These are phyloP conservation scores for Neospora caninum DNA, from an alignment of 169 alveolate genomes.

Conservation along the genomic window DNA sequence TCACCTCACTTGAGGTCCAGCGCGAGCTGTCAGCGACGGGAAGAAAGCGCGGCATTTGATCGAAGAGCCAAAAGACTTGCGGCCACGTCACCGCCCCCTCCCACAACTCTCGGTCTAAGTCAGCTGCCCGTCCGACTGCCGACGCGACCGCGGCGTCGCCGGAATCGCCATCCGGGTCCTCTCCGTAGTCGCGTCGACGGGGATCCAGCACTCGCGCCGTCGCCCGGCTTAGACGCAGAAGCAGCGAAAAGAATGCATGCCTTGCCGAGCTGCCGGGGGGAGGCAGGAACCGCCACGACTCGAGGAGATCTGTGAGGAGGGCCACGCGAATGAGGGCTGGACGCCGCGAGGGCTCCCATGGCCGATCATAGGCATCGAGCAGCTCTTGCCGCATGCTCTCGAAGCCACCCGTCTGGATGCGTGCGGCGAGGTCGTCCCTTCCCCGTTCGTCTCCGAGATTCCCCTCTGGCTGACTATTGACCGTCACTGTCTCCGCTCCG, in stretches of 20 bases:
- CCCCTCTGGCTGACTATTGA: too few species aligned
- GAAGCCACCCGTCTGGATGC: too few species aligned
- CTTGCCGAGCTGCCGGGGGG: not conserved
- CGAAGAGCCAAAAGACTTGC: conserved; percentile 18
- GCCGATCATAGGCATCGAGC: not conserved
- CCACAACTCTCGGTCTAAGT: not conserved
- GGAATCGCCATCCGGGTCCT: not conserved
- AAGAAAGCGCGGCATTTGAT: not conserved
- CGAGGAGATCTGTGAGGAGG: not conserved
- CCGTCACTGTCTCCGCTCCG: too few species aligned
- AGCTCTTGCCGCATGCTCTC: too few species aligned
- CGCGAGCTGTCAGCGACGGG: not conserved
- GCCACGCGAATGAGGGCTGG: conserved; percentile 21
- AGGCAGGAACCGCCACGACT: not conserved
- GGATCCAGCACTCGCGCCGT: not conserved
- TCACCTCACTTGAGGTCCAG: not conserved
- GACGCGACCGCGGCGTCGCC: not conserved
- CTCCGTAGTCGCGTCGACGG: not conserved
- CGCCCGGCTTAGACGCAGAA: not conserved
- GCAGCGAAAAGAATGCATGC: not conserved
- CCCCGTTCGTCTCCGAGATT: not conserved
- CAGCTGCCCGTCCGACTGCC: not conserved
- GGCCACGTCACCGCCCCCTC: conserved; percentile 11
- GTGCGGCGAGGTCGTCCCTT: too few species aligned
- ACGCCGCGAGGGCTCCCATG: not conserved